These are phyloP conservation scores for Penicillium sp. DNA, from an alignment of 2,329 filamentous ascomycete species.

Conservation along the genomic window DNA sequence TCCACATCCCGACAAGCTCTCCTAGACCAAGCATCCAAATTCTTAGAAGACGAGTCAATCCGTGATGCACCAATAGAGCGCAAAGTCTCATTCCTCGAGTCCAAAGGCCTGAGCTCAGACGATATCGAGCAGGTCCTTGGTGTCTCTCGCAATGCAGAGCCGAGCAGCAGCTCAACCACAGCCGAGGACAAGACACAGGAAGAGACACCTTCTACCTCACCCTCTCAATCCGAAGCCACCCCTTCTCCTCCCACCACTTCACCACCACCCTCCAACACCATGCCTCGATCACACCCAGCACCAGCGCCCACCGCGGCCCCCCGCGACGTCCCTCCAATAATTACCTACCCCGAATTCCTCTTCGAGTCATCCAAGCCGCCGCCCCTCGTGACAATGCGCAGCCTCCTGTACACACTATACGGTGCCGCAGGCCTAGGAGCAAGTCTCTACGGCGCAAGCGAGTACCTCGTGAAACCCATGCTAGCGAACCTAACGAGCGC, in stretches of 20 bases:
- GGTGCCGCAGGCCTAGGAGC: slow-evolving; percentile 56
- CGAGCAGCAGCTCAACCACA: slow-evolving; percentile 18
- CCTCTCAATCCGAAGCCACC: slow-evolving; percentile 10
- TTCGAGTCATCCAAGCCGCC: slow-evolving; percentile 59
- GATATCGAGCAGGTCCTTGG: slow-evolving; percentile 69
- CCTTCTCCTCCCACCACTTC: slow-evolving; percentile 6
- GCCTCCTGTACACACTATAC: slow-evolving; percentile 58
- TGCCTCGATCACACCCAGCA: slow-evolving; percentile 19
- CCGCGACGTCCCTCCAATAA: slow-evolving; percentile 58
- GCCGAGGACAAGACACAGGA: slow-evolving; percentile 17
- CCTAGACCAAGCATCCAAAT: slow-evolving; percentile 69
- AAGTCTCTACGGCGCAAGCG: slow-evolving; percentile 58
- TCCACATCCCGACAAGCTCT: slow-evolving; percentile 35
- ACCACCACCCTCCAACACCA: slow-evolving; percentile 13
- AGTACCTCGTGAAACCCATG: slow-evolving; percentile 61
- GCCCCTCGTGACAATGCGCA: slow-evolving; percentile 59
- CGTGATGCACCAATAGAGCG: slow-evolving; percentile 66
- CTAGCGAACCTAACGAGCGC: slow-evolving; percentile 53
- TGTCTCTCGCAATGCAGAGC: slow-evolving; percentile 36
- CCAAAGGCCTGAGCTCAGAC: slow-evolving; percentile 68
- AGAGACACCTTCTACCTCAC: slow-evolving; percentile 8
- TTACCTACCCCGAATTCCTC: slow-evolving; percentile 67
- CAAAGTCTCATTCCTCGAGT: slow-evolving; percentile 73
- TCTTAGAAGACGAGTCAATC: slow-evolving; percentile 73
- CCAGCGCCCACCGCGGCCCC: slow-evolving; percentile 20